These are phyloP conservation scores for Funneliformis caledonium DNA, from an alignment of 371 early-diverging fungal genomes.

Conservation along the genomic window DNA sequence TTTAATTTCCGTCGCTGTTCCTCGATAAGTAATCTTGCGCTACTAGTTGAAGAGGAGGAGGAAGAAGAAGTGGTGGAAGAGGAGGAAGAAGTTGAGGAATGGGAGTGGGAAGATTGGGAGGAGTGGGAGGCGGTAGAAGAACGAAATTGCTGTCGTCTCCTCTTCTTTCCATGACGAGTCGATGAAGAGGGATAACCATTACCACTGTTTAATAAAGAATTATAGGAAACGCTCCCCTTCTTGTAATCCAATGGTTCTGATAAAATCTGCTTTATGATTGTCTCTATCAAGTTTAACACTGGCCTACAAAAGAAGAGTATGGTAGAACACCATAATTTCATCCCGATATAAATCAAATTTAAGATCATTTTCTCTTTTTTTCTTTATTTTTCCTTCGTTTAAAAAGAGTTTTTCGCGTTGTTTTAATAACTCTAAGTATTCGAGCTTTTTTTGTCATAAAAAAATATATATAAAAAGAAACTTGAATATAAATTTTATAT, in stretches of 20 bases:
- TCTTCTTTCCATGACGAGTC: neutral
- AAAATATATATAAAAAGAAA: too few relatives aligned
- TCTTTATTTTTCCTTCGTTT: too few relatives aligned
- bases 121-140: neutral
- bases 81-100: too few relatives aligned
- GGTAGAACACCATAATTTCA: neutral
- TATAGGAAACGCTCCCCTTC: neutral
- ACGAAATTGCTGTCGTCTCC: neutral
- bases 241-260: neutral
- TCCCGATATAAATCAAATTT: too few relatives aligned
- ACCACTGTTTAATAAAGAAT: too few relatives aligned
- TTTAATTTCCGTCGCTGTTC: constrained; percentile 14
- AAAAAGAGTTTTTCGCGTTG: too few relatives aligned
- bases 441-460: too few relatives aligned
- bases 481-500: too few relatives aligned
- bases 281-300: neutral
- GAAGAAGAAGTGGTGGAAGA: neutral
- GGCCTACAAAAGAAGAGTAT: constrained; percentile 1
- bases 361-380: too few relatives aligned
- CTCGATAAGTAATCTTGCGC: neutral
- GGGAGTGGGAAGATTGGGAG: neutral
- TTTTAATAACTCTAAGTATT: too few relatives aligned
- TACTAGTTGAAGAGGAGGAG: neutral
- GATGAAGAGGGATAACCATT: neutral
- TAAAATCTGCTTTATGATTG: neutral